Base-by-base conservation (phyloP, 1,284 basidiomycete species). In the Puccinia novopanici region DNA sequence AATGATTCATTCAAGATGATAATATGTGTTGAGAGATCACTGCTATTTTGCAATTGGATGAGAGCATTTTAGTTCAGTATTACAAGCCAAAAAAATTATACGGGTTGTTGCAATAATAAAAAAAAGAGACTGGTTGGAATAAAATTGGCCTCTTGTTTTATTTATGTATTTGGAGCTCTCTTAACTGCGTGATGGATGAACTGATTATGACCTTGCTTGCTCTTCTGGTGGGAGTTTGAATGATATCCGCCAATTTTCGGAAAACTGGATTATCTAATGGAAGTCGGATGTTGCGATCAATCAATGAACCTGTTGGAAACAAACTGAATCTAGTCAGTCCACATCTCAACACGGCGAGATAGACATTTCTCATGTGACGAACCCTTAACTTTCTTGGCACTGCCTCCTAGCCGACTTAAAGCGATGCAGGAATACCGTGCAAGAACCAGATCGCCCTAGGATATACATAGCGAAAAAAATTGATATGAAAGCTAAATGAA, bases 381-480 rank as follows among this genome's bases (percentile, higher is more conserved):
- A 55, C 85, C 96, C 88, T 99, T 99, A 83, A 99, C 91, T 86
- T 98, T 99, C 88, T 98, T 99, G 45, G 91, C 92, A 83, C 93
- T 97, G 0, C 97, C 97, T 70, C 93, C 93, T 22, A 99, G 88
- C 0, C 96, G 90, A 83, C 96, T 93, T 48, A 99, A 87, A 0
- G 95, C 95, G 67, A 98, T 90, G 84, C 94, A 98, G 0, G 95
- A 97, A 85, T 98, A 98, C 75, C 93, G 90, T 0, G 95, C 94
- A 22, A 99, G 89, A 0, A 91, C 92, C 15, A 97, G 88, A 86
- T 99, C 97, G 19, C 89, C 52, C 77, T 73, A 54, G 13, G 13
- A 40, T 24, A 57, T 24, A 42, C 15, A 37, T 12, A 40, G 17
- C 12, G n/a, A 13, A 67, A 30, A 76, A 76, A 37, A 30, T 42